These are phyloP conservation scores for Aspergillus novoparasiticus DNA, from an alignment of 2,329 filamentous ascomycete species.

Conservation along the genomic window DNA sequence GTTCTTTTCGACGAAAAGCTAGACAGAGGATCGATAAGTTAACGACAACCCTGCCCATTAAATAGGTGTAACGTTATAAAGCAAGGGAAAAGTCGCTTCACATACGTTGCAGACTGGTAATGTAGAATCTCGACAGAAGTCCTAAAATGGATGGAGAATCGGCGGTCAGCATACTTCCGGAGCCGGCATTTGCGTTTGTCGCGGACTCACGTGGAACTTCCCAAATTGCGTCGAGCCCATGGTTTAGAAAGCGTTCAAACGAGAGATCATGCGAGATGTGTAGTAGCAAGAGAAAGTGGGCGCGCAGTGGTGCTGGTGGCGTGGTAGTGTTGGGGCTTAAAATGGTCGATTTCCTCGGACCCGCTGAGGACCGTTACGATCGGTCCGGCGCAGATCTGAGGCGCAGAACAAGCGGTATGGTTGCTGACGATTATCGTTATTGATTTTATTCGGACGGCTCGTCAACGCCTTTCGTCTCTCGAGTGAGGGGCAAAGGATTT, in stretches of 20 bases:
- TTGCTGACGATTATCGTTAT: background rate
- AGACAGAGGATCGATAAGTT: slow-evolving; percentile 18
- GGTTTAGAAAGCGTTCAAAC: slow-evolving; percentile 21
- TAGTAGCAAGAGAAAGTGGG: slow-evolving; percentile 4
- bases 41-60: slow-evolving; percentile 15
- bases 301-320: slow-evolving; percentile 6
- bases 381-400: slow-evolving; percentile 26
- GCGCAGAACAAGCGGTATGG: slow-evolving; percentile 7
- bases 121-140: slow-evolving; percentile 82
- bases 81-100: slow-evolving; percentile 26
- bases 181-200: background rate
- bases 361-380: slow-evolving; percentile 27
- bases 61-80: background rate
- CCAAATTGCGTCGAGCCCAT: slow-evolving; percentile 61
- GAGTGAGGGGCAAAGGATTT: background rate
- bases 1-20: slow-evolving; percentile 68
- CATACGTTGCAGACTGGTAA: slow-evolving; percentile 83
- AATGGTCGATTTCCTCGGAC: slow-evolving; percentile 24
- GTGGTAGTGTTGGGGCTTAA: slow-evolving; percentile 17
- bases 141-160: slow-evolving; percentile 49
- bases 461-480: background rate
- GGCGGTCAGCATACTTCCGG: slow-evolving; percentile 22
- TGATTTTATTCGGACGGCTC: background rate
- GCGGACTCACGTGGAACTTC: slow-evolving; percentile 57
- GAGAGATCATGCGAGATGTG: slow-evolving; percentile 18